Base-by-base conservation (phyloP, 2,329 filamentous ascomycete species). In the Biscogniauxia sp. region DNA sequence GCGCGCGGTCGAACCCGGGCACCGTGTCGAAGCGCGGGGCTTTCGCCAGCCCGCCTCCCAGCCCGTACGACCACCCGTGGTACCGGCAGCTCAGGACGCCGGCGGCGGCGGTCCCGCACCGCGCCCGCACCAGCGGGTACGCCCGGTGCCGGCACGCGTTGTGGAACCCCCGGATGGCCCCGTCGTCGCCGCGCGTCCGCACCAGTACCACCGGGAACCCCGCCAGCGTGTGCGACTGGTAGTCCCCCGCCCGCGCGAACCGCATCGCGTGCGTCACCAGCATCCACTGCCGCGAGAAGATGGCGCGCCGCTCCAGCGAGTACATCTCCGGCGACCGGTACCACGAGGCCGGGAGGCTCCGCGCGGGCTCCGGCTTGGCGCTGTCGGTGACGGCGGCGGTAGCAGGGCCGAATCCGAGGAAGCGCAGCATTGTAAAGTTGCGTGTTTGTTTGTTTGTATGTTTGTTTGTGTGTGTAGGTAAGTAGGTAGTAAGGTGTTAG, bases 91-190 rank as follows among this genome's bases (percentile, higher is more conserved):
- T 77, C 45, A 88, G 78, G 41, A 87, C 79, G 64, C 74, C 78
- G 7, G 28, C 28, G 3, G 28, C 78, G 7, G 28, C 28, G 7
- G 2, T 78, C 2, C 85, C 85, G 9, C 78, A 73, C 2, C 81
- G 77, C 51, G 79, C 77, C 3, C 76, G 78, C 8, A 86, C 82
- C 8, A 88, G 79, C 0, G 84, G 83, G 67, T 83, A 88, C 20
- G 85, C 85, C 6, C 85, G 78, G 70, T 88, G 85, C 1, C 85
- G 76, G 72, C 86, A 88, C 41, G 87, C 77, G 67, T 88, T 88
- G 74, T 88, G 85, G 70, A 88, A 87, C 7, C 28, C 28, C 2
- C 28, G 28, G 2, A 32, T 32, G 3, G 23, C 17, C 79, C 84
- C 60, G 25, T 80, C 78, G 67, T 85, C 82, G 17, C 73, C 74